Evolutionary conservation across 495 filamentous ascomycete species (phyloP).

Genomic region (Xylaria bambusicola): DNA sequence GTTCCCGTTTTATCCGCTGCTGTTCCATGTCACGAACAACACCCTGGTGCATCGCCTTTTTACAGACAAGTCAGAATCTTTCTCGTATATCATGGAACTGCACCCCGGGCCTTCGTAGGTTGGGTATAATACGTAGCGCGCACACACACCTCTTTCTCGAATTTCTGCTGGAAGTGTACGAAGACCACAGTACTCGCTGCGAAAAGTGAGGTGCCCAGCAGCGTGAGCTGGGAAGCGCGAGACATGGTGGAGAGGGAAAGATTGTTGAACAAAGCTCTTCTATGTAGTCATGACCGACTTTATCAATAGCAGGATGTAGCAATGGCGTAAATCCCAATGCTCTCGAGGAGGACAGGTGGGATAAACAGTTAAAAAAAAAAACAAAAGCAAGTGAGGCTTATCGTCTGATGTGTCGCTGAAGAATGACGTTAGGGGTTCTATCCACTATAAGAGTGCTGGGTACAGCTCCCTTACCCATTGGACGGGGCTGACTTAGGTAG

Average conservation of each 20-base stretch:
- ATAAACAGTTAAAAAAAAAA: not conserved
- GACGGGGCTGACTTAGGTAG: too few relatives aligned
- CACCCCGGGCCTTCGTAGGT: constrained; percentile 21
- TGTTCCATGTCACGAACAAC: constrained; percentile 95
- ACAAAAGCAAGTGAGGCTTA: constrained; percentile 4
- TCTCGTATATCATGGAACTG: not conserved
- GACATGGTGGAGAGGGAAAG: constrained; percentile 64
- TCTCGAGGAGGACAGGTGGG: not conserved
- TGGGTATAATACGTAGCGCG: not conserved
- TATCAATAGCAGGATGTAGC: too few relatives aligned
- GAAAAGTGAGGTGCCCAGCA: constrained; percentile 73
- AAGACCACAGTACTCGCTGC: constrained; percentile 77
- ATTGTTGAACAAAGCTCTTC: not conserved
- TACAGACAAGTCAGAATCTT: constrained; percentile 14
- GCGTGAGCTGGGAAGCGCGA: constrained; percentile 80
- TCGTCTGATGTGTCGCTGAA: not conserved
- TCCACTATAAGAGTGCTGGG: too few relatives aligned
- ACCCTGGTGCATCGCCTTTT: constrained; percentile 91
- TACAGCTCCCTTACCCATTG: too few relatives aligned
- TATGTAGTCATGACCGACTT: too few relatives aligned
- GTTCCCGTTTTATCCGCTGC: constrained; percentile 81
- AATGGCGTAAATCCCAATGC: too few relatives aligned
- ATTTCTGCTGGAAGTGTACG: constrained; percentile 84
- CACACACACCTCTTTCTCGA: constrained; percentile 74
- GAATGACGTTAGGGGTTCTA: constrained; percentile 4